These are phyloP conservation scores for Yamadazyma pseudoaaseri DNA, from an alignment of 1,139 yeast species.

Conservation along the genomic window DNA sequence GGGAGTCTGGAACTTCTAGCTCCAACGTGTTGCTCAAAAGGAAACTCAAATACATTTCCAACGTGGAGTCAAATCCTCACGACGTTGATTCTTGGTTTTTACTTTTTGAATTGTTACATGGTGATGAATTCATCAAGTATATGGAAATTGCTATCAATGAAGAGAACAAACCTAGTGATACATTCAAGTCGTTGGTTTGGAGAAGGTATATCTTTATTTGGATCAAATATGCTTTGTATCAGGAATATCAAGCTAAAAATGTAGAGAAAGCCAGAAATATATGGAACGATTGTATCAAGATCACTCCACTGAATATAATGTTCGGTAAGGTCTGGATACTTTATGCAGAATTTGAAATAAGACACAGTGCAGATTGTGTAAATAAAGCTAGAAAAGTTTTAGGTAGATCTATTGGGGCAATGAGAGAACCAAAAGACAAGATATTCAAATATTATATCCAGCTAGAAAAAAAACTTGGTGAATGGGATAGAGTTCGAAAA, in stretches of 20 bases:
- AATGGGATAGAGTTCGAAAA: constrained; percentile 75
- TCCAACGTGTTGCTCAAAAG: constrained; percentile 54
- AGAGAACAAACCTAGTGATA: constrained; percentile 28
- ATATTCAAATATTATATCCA: constrained; percentile 64
- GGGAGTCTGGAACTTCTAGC: constrained; percentile 54
- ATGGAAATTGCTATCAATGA: constrained; percentile 44
- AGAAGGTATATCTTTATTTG: constrained; percentile 66
- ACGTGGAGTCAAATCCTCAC: constrained; percentile 43
- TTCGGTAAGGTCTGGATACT: constrained; percentile 76
- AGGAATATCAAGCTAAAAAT: constrained; percentile 51
- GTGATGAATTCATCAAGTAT: constrained; percentile 27
- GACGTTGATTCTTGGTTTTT: constrained; percentile 87
- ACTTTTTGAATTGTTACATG: constrained; percentile 48
- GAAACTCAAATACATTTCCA: constrained; percentile 51
- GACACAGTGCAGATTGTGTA: constrained; percentile 47
- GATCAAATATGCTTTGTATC: constrained; percentile 64
- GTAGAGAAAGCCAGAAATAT: constrained; percentile 46
- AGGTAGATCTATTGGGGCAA: constrained; percentile 68
- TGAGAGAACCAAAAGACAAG: constrained; percentile 44
- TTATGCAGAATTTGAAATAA: constrained; percentile 70
- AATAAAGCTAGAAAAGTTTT: constrained; percentile 62
- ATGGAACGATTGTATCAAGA: constrained; percentile 49
- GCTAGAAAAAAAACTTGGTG: constrained; percentile 57
- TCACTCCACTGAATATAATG: constrained; percentile 63
- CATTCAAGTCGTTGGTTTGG: constrained; percentile 54